Evolutionary conservation across 352 stramenopile genomes (phyloP), one percentile per base, ranked within the genome.

Genomic region (Phytopythium aichiense): DNA sequence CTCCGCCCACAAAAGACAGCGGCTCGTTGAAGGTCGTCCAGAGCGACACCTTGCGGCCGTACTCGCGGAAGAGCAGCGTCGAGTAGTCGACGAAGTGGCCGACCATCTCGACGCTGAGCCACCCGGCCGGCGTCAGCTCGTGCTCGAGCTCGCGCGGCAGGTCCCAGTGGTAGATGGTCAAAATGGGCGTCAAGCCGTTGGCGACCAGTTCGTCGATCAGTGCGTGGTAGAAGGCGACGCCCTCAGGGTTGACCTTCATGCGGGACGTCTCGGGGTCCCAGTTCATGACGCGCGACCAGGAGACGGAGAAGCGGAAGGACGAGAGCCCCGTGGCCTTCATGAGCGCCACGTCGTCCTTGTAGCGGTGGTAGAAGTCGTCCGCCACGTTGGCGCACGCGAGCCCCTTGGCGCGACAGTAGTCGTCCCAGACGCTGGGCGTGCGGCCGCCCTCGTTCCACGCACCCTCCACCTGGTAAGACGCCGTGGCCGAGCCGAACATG

Each of bases 101-200:
- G 7, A 83, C 63, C 23, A 83, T 77, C 16, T 64, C 64, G 0
- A n/a, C 15, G 48, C 72, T 74, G 16, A 87, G 61, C 68, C 70
- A 86, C 6, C 91, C 92, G 23, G 71, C 72, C 13, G 30, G 38
- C 33, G 13, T 67, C 49, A 90, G 84, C 43, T 80, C 66, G 30
- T 91, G 75, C 62, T 97, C 65, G 12, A 98, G 63, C 38, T 67
- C 63, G 52, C 90, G 72, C 7, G 96, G 96, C 16, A 98, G 63
- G 72, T 99, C 96, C 95, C 95, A 99, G 77, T 99, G 96, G 69
- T 98, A 98, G 18, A 99, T 70, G 18, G 95, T 98, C 30, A 98
- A 65, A 40, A 96, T 86, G 18, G 96, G 94, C 50, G 86, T 76
- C 56, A 99, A 96, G 61, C 81, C 74, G 55, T 81, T 71, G 2